Base-by-base conservation (phyloP, 176 grass and related monocot species). In the Bromus sterilis region DNA sequence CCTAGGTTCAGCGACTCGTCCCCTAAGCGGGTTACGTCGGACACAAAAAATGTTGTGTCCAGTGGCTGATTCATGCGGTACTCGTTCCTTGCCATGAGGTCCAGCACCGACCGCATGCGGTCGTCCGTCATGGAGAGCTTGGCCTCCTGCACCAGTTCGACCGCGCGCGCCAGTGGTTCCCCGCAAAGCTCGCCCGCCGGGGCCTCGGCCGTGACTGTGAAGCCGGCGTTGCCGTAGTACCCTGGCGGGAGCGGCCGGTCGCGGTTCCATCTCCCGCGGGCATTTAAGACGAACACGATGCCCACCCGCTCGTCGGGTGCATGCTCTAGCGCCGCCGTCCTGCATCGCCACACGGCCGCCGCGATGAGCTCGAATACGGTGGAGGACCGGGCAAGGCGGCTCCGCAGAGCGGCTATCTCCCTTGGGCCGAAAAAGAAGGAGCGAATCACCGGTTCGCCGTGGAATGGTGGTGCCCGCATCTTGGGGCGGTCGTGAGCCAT, bases 271-370 rank as follows among this genome's bases (percentile, higher is more conserved):
- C 18, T 59, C 0, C 66, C 79, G 0, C 79, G 79, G 7, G 66
- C 79, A 5, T 82, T 72, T 35, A 56, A 43, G 21, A 53, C 40
- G 8, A 82, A 31, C 36, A 82, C 24, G n/a, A 82, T 35, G 2
- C 36, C 36, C 21, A 60, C 66, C 7, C 6, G 26, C 20, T 43
- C 15, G 3, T 24, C 1, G 2, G 79, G 0, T 18, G 4, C 1
- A 37, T 72, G 44, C 7, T 53, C 66, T 16, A 59, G 2, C 1
- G 66, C 66, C 21, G 2, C 13, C 0, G 44, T 72, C 28, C 40
- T 56, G 56, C 80, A 83, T 4, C 80, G 69, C 80, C 80, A 83
- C 56, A 83, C 62, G 41, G 61, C 4, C 0, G 80, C 80, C 0
- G 80, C 37, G 7, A 83, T n/a, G n/a, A n/a, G n/a, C n/a, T n/a